Conservation (phyloP, 305 asterid genomes). For the Solanum hybrid region DNA sequence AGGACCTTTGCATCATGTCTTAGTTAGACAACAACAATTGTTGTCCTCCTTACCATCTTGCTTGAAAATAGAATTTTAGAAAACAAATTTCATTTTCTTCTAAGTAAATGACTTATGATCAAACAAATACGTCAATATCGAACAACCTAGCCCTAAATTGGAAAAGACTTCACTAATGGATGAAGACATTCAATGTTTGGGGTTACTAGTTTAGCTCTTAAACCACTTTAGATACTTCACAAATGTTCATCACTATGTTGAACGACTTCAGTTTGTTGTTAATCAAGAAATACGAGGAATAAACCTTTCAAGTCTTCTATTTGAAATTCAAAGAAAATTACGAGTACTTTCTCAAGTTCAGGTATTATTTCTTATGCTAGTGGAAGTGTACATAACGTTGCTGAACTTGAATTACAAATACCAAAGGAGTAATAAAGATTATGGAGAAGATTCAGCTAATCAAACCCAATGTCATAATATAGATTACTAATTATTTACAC, state of each 20-base stretch:
- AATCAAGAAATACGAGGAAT: not conserved
- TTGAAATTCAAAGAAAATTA: not conserved
- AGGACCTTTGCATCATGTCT: not conserved
- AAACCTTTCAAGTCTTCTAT: not conserved
- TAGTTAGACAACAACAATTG: not conserved
- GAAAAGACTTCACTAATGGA: not conserved
- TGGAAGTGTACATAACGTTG: no score
- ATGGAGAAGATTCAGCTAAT: not conserved
- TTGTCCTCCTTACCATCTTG: not conserved
- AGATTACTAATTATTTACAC: not conserved
- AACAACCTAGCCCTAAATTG: not conserved
- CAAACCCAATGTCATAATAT: not conserved
- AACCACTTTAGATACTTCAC: not conserved
- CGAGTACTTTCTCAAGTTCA: not conserved
- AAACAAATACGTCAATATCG: not conserved
- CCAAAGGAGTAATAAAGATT: not conserved
- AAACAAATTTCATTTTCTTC: not conserved
- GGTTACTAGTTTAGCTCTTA: not conserved
- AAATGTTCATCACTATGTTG: not conserved
- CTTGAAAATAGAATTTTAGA: not conserved
- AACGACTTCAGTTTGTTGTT: not conserved
- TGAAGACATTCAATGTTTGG: not conserved
- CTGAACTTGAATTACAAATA: not conserved
- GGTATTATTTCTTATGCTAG: no score
- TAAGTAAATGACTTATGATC: not conserved